These are phyloP conservation scores for Secale cereale DNA, from an alignment of 176 grass and related monocot species.

Conservation along the genomic window DNA sequence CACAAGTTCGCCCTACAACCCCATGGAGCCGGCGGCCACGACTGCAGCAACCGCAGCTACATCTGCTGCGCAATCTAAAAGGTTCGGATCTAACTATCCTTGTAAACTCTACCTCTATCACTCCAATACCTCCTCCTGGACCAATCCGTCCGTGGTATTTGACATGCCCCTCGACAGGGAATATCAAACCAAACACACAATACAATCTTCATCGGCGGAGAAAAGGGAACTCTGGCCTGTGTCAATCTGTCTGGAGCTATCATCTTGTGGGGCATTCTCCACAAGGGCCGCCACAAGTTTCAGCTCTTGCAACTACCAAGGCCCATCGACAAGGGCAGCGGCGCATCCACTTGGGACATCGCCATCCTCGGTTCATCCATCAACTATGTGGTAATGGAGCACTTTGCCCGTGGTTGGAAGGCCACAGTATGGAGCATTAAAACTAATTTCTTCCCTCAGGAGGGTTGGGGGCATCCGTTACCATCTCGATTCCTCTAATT, in stretches of 20 bases:
- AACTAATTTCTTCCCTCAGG: not conserved
- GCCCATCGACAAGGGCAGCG: not conserved
- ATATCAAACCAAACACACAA: not conserved
- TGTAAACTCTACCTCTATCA: not conserved
- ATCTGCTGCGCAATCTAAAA: not conserved
- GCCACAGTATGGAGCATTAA: no score
- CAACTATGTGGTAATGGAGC: not conserved
- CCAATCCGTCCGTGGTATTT: no score
- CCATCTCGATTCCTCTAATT: not conserved
- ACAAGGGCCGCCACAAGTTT: not conserved
- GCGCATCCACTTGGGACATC: not conserved
- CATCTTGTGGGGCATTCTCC: not conserved
- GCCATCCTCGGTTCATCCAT: not conserved
- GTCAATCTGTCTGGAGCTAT: not conserved
- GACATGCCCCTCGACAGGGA: not conserved
- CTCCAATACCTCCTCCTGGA: not conserved
- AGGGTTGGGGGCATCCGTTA: not conserved
- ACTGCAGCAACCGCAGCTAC: not conserved
- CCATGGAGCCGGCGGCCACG: no score
- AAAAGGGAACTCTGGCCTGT: not conserved
- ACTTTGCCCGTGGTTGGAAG: no score
- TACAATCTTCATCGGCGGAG: not conserved
- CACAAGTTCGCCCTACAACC: not conserved
- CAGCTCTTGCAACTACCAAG: not conserved
- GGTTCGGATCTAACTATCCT: not conserved